A percentile compares a stretch with the other conserved stretches of the same genome.
Evolutionary conservation across 768 basidiomycete species (phyloP).

Genomic region (Megacollybia marginata): DNA sequence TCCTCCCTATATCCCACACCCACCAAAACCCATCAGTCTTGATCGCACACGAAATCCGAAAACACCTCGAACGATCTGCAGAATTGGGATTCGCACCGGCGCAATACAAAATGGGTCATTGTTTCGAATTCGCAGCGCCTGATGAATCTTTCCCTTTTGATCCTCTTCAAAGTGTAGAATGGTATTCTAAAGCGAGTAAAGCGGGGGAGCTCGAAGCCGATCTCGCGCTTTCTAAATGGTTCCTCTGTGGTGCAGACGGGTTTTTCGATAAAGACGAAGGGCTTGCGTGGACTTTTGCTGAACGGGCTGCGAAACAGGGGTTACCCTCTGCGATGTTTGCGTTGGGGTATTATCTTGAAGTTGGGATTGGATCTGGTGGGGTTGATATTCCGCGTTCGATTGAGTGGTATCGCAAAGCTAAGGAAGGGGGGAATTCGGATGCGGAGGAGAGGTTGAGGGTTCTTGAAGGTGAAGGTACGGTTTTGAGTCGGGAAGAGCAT

Average conservation of each 20-base stretch:
- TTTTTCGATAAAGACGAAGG: constrained; percentile 82
- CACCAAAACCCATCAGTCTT: constrained; percentile 1
- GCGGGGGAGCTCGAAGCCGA: constrained; percentile 89
- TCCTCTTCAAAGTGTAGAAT: constrained; percentile 83
- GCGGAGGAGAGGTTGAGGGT: constrained; percentile 71
- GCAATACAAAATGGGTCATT: constrained; percentile 89
- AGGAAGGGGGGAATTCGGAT: constrained; percentile 29
- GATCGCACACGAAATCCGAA: constrained; percentile 52
- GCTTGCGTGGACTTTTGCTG: constrained; percentile 84
- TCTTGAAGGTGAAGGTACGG: constrained; percentile 52
- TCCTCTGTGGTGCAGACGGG: constrained; percentile 70
- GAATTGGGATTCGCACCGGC: constrained; percentile 79
- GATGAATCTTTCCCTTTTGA: constrained; percentile 71
- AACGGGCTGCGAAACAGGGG: constrained; percentile 72
- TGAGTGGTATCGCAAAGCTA: constrained; percentile 69
- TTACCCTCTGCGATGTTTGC: constrained; percentile 87
- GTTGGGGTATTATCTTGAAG: constrained; percentile 92
- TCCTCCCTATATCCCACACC: constrained; percentile 29
- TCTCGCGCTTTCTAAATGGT: constrained; percentile 97
- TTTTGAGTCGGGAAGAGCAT: constrained; percentile 78
- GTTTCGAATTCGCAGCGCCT: constrained; percentile 85
- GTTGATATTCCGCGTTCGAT: constrained; percentile 58
- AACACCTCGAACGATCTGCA: constrained; percentile 78
- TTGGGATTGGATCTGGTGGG: constrained; percentile 77
- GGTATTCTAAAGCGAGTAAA: constrained; percentile 77